Base-by-base conservation (phyloP, 2,329 filamentous ascomycete species). In the Botrytis paeoniae region DNA sequence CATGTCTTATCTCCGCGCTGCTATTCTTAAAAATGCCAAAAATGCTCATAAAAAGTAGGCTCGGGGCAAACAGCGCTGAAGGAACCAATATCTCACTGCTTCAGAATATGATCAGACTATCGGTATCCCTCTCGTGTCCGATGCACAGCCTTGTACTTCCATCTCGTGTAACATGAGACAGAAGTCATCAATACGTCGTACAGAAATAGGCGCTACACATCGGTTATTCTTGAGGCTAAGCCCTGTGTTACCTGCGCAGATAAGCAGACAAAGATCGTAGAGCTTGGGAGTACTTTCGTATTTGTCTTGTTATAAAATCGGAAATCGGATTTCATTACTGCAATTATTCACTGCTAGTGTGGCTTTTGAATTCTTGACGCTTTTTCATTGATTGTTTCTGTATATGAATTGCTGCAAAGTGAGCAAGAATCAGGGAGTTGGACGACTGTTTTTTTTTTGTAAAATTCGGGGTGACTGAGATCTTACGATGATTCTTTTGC, bases 241-340 rank as follows among this genome's bases (percentile, higher is more conserved):
- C 51, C 9, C 14, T 12, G 7, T 4, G 7, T n/a, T 20, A 5
- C 10, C 22, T 29, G 22, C 22, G 3, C 10, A 66, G 22, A n/a
- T 18, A 66, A 7, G 32, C 45, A 59, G 54, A 59, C 16, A 10
- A 10, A 5, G 10, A 20, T 7, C 3, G 29, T 22, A 10, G 29
- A 59, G 16, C 1, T 5, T 32, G 54, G n/a, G 18, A 20, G 3
- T 10, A 16, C 29, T 59, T 59, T 10, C 16, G 7, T 32, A 5
- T 10, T 20, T 4, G 3, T 20, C 4, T 32, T 37, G 18, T 25
- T 35, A 25, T 25, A 10, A 1, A 1, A 37, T 25, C 0, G 3
- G 2, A 25, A 41, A 41, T 2, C 7, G 3, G 10, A 29, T 1
- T 5, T 3, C 0, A 0, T 20, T 10, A 4, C 29, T 9, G 25